Evolutionary conservation across 2,329 filamentous ascomycete genomes (phyloP).

Genomic region (Clarireedia paspali): DNA sequence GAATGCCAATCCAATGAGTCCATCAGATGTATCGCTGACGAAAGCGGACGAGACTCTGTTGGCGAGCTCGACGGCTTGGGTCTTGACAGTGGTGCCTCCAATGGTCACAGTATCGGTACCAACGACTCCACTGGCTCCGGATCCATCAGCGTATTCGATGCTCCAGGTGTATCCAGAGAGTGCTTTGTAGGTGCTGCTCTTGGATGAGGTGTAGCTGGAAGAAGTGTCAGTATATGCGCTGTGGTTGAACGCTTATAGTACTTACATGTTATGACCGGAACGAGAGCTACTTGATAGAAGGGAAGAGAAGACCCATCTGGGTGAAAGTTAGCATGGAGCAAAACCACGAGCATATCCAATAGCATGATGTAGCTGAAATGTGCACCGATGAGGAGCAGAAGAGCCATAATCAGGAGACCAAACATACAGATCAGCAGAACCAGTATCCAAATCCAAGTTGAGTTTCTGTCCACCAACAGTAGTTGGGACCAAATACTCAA

Average conservation of each 20-base stretch:
- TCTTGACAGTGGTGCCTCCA: conserved; percentile 25
- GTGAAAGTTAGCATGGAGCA: not conserved
- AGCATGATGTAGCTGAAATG: not conserved
- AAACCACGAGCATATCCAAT: not conserved
- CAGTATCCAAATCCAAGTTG: conserved; percentile 28
- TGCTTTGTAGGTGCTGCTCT: conserved; percentile 21
- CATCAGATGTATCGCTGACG: conserved; percentile 36
- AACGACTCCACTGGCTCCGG: conserved; percentile 27
- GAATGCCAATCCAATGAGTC: conserved; percentile 53
- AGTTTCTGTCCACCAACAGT: conserved; percentile 25
- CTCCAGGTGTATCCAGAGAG: conserved; percentile 24
- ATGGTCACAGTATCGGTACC: conserved; percentile 30
- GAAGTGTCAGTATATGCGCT: not conserved
- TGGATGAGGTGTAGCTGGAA: conserved; percentile 19
- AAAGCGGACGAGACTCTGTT: conserved; percentile 26
- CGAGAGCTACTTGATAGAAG: conserved; percentile 13
- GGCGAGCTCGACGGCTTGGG: conserved; percentile 28
- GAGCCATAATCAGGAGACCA: not conserved
- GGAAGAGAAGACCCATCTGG: conserved; percentile 27
- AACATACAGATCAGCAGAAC: conserved; percentile 27
- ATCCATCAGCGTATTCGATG: conserved; percentile 31
- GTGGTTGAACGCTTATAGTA: not conserved
- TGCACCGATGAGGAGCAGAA: not conserved
- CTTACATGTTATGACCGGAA: conserved; percentile 4
- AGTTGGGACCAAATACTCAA: conserved; percentile 24